These are phyloP conservation scores for Nicotiana benthamiana DNA, from an alignment of 257 asterid genomes.

Conservation along the genomic window DNA sequence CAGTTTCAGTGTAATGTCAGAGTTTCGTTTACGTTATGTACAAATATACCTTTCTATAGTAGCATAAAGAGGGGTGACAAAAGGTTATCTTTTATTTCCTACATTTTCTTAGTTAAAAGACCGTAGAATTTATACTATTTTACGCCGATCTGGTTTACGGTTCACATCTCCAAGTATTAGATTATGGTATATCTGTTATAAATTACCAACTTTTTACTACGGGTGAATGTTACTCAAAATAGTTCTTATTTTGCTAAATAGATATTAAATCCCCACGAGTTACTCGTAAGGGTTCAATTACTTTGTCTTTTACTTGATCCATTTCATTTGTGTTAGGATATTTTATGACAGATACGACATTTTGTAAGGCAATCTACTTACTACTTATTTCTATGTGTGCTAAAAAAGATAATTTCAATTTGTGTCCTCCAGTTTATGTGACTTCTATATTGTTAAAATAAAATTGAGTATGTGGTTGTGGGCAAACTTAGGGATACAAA, in stretches of 20 bases:
- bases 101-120: neutral
- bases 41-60: neutral
- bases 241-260: neutral
- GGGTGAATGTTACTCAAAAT: neutral
- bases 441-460: neutral
- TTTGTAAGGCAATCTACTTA: neutral
- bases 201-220: neutral
- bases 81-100: neutral
- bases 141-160: neutral
- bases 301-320: neutral
- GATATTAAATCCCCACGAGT: neutral
- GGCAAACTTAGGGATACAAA: neutral
- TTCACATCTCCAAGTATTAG: neutral
- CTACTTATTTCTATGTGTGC: neutral
- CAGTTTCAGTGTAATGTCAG: neutral
- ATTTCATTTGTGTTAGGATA: neutral
- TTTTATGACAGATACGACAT: neutral
- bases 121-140: neutral
- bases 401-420: neutral
- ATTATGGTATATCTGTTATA: neutral
- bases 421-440: neutral
- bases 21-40: neutral
- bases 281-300: neutral
- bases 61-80: neutral
- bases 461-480: neutral